These are phyloP conservation scores for Tetratostichococcus sp. DNA, from an alignment of 139 green algal genomes.

Conservation along the genomic window DNA sequence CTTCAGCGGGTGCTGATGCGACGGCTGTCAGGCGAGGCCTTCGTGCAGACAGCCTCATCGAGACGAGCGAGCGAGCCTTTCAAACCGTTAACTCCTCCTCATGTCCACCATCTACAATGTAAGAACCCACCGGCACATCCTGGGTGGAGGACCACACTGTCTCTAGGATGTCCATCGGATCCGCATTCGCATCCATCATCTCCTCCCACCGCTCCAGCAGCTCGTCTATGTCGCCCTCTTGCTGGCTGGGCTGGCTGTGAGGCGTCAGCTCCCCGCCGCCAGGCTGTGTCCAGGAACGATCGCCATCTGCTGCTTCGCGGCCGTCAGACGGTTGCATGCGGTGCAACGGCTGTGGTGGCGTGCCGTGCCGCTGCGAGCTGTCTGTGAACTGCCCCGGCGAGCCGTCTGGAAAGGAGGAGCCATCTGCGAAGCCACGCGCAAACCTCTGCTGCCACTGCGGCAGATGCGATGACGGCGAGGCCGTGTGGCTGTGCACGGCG, in stretches of 20 bases:
- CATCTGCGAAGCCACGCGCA: background rate
- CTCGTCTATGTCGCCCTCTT: background rate
- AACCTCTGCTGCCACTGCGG: background rate
- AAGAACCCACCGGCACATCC: background rate
- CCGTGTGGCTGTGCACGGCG: too few species aligned
- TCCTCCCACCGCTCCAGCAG: background rate
- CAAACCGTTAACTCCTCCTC: too few species aligned
- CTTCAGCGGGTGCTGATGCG: too few species aligned
- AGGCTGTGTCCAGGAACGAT: background rate
- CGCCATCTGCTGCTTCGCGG: too few species aligned
- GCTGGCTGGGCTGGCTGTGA: background rate
- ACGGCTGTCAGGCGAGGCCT: too few species aligned
- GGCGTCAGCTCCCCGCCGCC: background rate
- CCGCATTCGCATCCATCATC: conserved; percentile 1
- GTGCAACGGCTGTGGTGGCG: too few species aligned
- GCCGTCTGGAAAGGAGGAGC: too few species aligned
- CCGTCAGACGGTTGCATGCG: background rate
- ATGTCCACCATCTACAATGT: too few species aligned
- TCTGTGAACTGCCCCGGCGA: too few species aligned
- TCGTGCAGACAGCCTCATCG: too few species aligned
- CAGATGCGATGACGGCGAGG: background rate
- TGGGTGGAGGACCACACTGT: background rate
- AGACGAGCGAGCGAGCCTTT: too few species aligned
- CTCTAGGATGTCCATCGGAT: background rate
- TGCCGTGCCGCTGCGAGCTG: too few species aligned